Base-by-base conservation (phyloP, 306 rosid genomes). In the Begonia masoniana region DNA sequence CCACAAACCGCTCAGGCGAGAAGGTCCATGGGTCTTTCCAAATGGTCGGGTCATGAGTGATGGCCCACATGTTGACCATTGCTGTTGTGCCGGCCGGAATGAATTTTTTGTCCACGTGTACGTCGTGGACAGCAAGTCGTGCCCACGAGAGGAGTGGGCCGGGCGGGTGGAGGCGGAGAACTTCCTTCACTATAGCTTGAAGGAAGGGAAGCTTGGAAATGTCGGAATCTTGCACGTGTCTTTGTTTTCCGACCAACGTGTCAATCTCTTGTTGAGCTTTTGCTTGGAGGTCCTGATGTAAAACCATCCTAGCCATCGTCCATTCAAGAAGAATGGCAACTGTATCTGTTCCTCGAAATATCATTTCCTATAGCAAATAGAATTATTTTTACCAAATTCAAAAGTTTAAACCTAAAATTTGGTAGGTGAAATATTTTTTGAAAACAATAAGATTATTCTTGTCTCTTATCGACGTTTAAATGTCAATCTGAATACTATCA, bases 61-160 rank as follows among this genome's bases (percentile, higher is more conserved):
- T 89, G 42, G 97, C 85, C 97, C 97, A 89, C 97, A 89, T 89
- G 63, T 89, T 89, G 6, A 89, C 97, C 83, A 85, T 85, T 17
- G 95, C 87, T 0, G 95, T 82, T 1, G 97, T 89, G 62, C 97
- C 97, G 46, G 80, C 94, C 17, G 97, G 97, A 35, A 89, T 73
- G 2, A 72, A 36, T 13, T 66, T 35, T 55, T 85, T 85, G 51
- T 74, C 95, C 10, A 89, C 71, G 9, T 85, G 77, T 51, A 69
- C 80, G 1, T 85, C 95, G 0, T 80, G 87, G 65, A 76, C 41
- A 0, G 97, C 80, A 0, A 89, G 71, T 0, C 97, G 95, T 45
- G 97, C 97, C 97, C 97, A 89, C 0, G 97, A 89, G n/a, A 85
- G 80, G 11, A 89, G 50, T 26, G 97, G 97, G 15, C 95, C 97